These are phyloP conservation scores for Aspergillus heteromorphus DNA, from an alignment of 495 filamentous ascomycete species.

Conservation along the genomic window DNA sequence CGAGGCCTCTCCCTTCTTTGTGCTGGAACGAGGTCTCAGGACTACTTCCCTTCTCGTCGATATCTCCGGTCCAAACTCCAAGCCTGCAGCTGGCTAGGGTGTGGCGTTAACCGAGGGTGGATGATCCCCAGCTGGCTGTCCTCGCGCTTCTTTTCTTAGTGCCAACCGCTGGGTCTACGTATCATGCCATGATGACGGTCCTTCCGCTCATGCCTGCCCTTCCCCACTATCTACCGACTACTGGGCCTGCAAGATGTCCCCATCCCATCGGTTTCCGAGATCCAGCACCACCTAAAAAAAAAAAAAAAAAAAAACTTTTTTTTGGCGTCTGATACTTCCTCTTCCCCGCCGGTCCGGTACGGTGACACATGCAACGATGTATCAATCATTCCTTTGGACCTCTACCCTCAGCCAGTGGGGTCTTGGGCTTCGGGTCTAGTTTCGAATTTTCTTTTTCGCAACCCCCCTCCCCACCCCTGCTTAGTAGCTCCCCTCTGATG, in stretches of 20 bases:
- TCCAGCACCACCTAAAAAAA: not conserved
- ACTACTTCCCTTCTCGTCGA: not conserved
- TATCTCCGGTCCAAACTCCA: not conserved
- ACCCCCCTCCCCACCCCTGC: not conserved
- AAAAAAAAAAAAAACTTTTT: not conserved
- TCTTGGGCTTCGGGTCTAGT: not conserved
- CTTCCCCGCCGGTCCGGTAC: not conserved
- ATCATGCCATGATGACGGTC: constrained; percentile 1
- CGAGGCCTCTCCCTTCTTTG: not conserved
- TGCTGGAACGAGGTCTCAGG: too few species aligned
- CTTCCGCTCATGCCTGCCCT: not conserved
- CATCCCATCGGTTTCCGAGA: not conserved
- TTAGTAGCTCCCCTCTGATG: not conserved
- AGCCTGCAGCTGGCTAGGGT: not conserved
- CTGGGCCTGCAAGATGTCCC: not conserved
- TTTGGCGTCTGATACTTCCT: not conserved
- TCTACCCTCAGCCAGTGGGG: not conserved
- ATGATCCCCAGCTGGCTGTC: not conserved
- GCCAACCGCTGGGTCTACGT: not conserved
- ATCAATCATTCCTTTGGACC: not conserved
- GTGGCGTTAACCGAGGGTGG: not conserved
- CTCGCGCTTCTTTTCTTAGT: not conserved
- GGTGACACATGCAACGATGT: not conserved
- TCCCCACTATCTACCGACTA: too few species aligned
- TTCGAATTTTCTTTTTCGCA: not conserved